These are phyloP conservation scores for Alternaria viburni DNA, from an alignment of 2,329 filamentous ascomycete species.

Conservation along the genomic window DNA sequence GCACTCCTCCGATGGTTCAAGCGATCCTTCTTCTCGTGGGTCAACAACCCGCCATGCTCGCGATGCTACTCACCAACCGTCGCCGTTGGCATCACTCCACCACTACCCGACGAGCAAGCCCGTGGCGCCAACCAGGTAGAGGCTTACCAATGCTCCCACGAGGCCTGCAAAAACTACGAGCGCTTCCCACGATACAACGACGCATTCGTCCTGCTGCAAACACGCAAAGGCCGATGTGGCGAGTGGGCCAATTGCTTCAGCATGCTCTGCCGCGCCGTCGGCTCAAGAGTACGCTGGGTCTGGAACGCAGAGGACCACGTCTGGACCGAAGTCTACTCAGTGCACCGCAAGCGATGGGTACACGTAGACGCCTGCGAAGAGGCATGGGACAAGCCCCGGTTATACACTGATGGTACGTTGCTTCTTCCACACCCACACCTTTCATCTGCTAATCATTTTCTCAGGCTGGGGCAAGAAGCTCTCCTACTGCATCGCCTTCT, in stretches of 20 bases:
- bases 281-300: slow-evolving; percentile 91
- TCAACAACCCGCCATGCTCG: slow-evolving; percentile 90
- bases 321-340: slow-evolving; percentile 97
- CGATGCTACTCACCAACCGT: slow-evolving; percentile 83
- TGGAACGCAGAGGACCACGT: slow-evolving; percentile 98
- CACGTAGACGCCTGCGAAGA: slow-evolving; percentile 96
- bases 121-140: slow-evolving; percentile 88
- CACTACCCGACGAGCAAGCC: slow-evolving; percentile 86
- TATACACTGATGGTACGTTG: slow-evolving; percentile 81
- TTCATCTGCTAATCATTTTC: slow-evolving; percentile 13
- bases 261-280: slow-evolving; percentile 94
- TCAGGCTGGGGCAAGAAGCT: slow-evolving; percentile 91
- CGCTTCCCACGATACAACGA: slow-evolving; percentile 94
- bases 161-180: slow-evolving; percentile 77
- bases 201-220: slow-evolving; percentile 90
- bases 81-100: slow-evolving; percentile 80
- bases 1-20: slow-evolving; percentile 96
- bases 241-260: slow-evolving; percentile 99
- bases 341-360: slow-evolving; percentile 93
- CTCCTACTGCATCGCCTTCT: slow-evolving; percentile 96
- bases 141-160: slow-evolving; percentile 83
- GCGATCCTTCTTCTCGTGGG: slow-evolving; percentile 91
- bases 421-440: not conserved
- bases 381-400: slow-evolving; percentile 89
- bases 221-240: slow-evolving; percentile 81